phyloP scores from a whole-genome alignment of 768 basidiomycete species.

The Lentinula boryana region DNA sequence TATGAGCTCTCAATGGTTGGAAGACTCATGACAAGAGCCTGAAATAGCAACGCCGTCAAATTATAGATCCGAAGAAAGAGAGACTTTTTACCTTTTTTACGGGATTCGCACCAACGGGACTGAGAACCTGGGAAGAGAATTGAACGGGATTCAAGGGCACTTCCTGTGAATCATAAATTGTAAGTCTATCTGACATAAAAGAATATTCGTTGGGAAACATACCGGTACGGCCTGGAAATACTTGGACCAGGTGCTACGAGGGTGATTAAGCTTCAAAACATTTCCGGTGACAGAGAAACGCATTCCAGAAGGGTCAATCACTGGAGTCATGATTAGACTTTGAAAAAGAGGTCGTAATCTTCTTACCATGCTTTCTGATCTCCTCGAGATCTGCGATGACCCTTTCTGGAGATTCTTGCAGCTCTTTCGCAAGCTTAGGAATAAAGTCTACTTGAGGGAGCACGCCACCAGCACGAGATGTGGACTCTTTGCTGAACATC shows the following conservation, averaged over 20 bases:
- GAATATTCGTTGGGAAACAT: constrained; percentile 13
- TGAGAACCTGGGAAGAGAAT: constrained; percentile 63
- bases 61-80: neutral
- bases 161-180: constrained; percentile 26
- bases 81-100: constrained; percentile 48
- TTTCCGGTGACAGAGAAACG: constrained; percentile 92
- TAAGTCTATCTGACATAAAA: neutral
- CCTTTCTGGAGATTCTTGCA: constrained; percentile 66
- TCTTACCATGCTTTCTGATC: constrained; percentile 63
- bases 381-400: constrained; percentile 74
- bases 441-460: constrained; percentile 75
- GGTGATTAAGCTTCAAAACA: constrained; percentile 60
- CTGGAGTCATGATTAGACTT: constrained; percentile 30
- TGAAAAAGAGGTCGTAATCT: neutral
- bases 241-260: constrained; percentile 68
- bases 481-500: constrained; percentile 63
- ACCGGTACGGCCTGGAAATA: constrained; percentile 67
- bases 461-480: constrained; percentile 60
- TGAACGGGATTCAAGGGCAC: constrained; percentile 61
- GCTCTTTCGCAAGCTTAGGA: constrained; percentile 62
- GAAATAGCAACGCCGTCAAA: neutral
- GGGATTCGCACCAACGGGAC: constrained; percentile 67
- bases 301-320: constrained; percentile 75
- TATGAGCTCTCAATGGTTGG: constrained; percentile 95
- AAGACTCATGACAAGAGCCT: constrained; percentile 85